phyloP scores from a whole-genome alignment of 208 protist species.

The Leishmania martiniquensis region DNA sequence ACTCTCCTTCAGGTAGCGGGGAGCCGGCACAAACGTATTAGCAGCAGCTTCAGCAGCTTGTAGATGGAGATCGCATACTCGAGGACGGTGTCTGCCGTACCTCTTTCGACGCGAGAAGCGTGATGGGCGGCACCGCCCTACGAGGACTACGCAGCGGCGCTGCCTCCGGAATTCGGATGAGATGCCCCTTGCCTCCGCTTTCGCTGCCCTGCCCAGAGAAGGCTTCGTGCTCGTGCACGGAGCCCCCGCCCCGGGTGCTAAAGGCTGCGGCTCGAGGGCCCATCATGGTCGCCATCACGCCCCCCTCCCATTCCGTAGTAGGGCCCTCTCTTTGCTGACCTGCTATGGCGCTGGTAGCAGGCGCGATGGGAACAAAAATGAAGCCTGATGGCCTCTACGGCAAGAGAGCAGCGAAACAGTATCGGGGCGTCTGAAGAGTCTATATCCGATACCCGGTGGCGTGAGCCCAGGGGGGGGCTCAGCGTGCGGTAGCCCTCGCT shows the following conservation, averaged over 20 bases:
- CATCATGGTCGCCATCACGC: not conserved
- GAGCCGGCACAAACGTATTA: not conserved
- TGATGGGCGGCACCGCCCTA: not conserved
- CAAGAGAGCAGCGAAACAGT: not conserved
- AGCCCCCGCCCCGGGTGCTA: not conserved
- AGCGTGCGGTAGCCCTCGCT: not conserved
- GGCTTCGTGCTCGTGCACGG: not conserved
- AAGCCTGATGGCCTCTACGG: not conserved
- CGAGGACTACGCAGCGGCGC: not conserved
- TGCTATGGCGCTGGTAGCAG: not conserved
- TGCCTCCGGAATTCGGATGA: not conserved
- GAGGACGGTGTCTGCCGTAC: not conserved
- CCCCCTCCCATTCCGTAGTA: not conserved
- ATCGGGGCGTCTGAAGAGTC: not conserved
- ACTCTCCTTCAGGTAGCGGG: not conserved
- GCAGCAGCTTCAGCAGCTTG: not conserved
- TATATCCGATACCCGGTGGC: not conserved
- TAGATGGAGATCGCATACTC: not conserved
- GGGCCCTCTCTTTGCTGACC: not conserved
- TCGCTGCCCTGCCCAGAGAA: not conserved
- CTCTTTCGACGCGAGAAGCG: not conserved
- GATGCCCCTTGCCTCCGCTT: not conserved
- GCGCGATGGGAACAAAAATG: not conserved
- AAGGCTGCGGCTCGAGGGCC: not conserved
- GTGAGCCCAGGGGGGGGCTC: not conserved